Evolutionary conservation across 768 basidiomycete genomes (phyloP), one percentile per base, ranked within the genome.

Genomic region (Pulveroboletus sp.): DNA sequence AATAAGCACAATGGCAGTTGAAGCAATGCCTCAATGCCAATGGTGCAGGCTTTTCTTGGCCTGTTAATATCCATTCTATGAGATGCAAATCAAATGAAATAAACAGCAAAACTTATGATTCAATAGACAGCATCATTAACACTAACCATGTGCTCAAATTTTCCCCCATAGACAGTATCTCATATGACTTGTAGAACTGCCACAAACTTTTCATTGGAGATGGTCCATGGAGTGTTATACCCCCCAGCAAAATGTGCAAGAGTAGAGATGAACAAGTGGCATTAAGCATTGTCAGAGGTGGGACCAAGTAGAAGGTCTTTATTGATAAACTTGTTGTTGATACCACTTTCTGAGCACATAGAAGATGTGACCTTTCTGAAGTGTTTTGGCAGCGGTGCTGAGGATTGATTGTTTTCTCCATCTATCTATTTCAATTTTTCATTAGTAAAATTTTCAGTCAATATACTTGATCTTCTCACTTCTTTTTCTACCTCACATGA

Each of bases 321-420:
- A 8, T 53, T 53, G 35, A 53, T 43, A 19, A 39, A 52, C 23
- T 52, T 52, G 1, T 47, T 52, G 45, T 51, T n/a, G 13, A 30
- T 44, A 14, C 43, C 38, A 35, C 46, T 52, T 16, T 42, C 41
- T n/a, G n/a, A n/a, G n/a, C n/a, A n/a, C n/a, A n/a, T n/a, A n/a
- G n/a, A n/a, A n/a, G n/a, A n/a, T n/a, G n/a, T n/a, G n/a, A n/a
- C n/a, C n/a, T n/a, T n/a, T n/a, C n/a, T n/a, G n/a, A n/a, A n/a
- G n/a, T n/a, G n/a, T n/a, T n/a, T n/a, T n/a, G n/a, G n/a, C n/a
- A n/a, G n/a, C n/a, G n/a, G n/a, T n/a, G n/a, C n/a, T n/a, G n/a
- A n/a, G n/a, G n/a, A n/a, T n/a, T n/a, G n/a, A n/a, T n/a, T n/a
- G n/a, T n/a, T n/a, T n/a, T n/a, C n/a, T n/a, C n/a, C n/a, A n/a